Evolutionary conservation across 352 stramenopile genomes (phyloP), one percentile per base, ranked within the genome.

Genomic region (Bremia lactucae): DNA sequence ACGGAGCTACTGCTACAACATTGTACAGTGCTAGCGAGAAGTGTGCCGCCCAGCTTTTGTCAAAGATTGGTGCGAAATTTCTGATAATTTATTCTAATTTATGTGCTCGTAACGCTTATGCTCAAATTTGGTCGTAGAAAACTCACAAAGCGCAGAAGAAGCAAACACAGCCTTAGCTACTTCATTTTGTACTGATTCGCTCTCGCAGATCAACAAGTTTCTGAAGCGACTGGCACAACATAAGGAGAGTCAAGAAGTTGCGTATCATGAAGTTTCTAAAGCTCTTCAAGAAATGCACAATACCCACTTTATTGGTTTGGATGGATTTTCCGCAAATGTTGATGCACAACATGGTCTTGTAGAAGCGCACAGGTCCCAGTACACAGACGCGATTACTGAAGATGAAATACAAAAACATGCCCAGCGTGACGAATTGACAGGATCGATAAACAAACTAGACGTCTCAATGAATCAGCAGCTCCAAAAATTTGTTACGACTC

Each of bases 11-110:
- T 8, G 77, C 74, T 26, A 61, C 61, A 1, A 74, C 65, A 28
- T 25, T 87, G 24, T 86, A 78, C 40, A 44, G 52, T 20, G 68
- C 76, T 9, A 83, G 74, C 33, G 68, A 87, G 50, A 49, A 63
- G n/a, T 59, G 62, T 8, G 54, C 53, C 0, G 36, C 58, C n/a
- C 46, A 65, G 21, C 43, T 90, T 24, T 38, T 73, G 13, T 53
- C 59, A 5, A 86, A 83, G 36, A 83, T 87, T 24, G 57, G 63
- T 66, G 50, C 22, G 65, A 38, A 36, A 22, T 0, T 36, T 16
- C 13, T 7, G 42, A 11, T 25, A 8, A 19, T 28, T 43, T 3
- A 22, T 19, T 42, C 21, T 10, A 20, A 14, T 34, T 20, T 24
- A 40, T n/a, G 10, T 23, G 11, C 22, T 46, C n/a, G n/a, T n/a